phyloP scores from a whole-genome alignment of 768 basidiomycete genomes.

The Thelephora ganbajun region DNA sequence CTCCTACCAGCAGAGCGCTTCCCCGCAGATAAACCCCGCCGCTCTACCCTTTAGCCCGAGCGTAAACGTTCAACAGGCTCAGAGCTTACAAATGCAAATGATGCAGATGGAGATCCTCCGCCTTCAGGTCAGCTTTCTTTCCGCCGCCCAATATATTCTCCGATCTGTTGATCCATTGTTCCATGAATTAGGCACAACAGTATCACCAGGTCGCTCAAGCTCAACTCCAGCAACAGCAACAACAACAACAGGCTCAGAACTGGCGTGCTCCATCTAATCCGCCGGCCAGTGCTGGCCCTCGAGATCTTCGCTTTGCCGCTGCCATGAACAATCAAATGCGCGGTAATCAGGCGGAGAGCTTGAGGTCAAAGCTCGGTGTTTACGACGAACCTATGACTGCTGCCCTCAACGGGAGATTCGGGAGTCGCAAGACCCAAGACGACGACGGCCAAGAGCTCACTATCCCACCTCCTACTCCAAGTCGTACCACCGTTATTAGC shows the following conservation, averaged over 20 bases:
- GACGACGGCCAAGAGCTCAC: constrained; percentile 25
- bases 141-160: neutral
- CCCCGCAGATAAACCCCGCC: constrained; percentile 39
- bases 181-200: constrained; percentile 59
- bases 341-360: constrained; percentile 52
- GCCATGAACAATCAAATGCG: constrained; percentile 45
- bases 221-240: constrained; percentile 36
- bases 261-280: constrained; percentile 32
- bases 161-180: constrained; percentile 1
- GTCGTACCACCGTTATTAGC: constrained; percentile 53
- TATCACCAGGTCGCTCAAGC: constrained; percentile 55
- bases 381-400: constrained; percentile 70
- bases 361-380: constrained; percentile 45
- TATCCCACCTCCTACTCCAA: constrained; percentile 38
- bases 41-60: constrained; percentile 32
- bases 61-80: constrained; percentile 33
- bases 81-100: constrained; percentile 71
- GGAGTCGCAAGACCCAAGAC: constrained; percentile 39
- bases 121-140: constrained; percentile 46
- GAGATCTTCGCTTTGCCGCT: constrained; percentile 44
- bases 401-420: constrained; percentile 62
- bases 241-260: constrained; percentile 36
- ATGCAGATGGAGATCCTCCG: constrained; percentile 73
- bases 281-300: constrained; percentile 71
- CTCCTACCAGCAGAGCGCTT: constrained; percentile 45